Evolutionary conservation across 306 rosid genomes (phyloP), one percentile per base, ranked within the genome.

Genomic region (Ormosia emarginata): DNA sequence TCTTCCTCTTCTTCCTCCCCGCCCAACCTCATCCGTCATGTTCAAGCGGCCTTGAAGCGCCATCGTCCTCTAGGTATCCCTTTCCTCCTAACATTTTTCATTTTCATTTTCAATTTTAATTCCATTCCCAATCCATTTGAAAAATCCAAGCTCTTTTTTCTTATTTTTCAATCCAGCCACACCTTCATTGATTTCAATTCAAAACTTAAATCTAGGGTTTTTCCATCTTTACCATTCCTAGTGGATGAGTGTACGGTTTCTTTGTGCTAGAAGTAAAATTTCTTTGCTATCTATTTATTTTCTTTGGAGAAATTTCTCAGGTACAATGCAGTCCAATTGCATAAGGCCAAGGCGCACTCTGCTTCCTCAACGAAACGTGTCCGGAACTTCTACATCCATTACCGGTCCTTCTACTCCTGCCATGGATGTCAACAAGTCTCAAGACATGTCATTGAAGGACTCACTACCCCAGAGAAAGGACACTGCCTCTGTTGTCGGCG

Each of bases 331-430:
- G 84, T 86, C 94, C 52, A 82, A 85, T 83, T 14, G 7, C 76
- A 63, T 90, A 71, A 88, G 85, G 82, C 95, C 98, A 32, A 86
- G 86, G 73, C 91, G 98, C 32, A 74, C 82, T 72, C 29, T 94
- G 46, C 88, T 81, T 79, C 89, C 90, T 29, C 91, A 89, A 75
- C 46, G 84, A 39, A 78, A 53, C 18, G 81, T 67, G 8, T 71
- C 85, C 3, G 86, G 77, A 78, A 84, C 56, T 69, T 78, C 81
- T 4, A 11, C 12, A n/a, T 15, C 61, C 5, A 2, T 11, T 24
- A n/a, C n/a, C n/a, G n/a, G n/a, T n/a, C n/a, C n/a, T n/a, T n/a
- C n/a, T n/a, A 18, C 83, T 52, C 7, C 72, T 47, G 9, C 62
- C 4, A 75, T 30, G 7, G 89, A 67, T 39, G 3, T 18, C 17